Base-by-base conservation (phyloP, 1,284 basidiomycete species). In the Somion occarium region DNA sequence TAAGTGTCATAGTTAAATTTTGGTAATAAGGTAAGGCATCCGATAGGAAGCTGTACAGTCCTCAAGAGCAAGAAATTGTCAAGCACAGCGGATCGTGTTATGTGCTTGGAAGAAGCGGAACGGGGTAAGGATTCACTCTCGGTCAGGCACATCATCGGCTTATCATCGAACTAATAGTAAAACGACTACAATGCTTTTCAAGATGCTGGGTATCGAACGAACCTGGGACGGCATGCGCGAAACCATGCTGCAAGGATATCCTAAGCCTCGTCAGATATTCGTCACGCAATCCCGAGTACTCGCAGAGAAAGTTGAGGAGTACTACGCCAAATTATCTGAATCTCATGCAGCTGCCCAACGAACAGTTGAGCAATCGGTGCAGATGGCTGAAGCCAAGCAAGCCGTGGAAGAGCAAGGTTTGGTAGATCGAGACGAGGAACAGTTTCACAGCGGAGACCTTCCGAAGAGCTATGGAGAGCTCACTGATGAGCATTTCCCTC, bases 181-280 rank as follows among this genome's bases (percentile, higher is more conserved):
- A 75, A 89, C 85, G 0, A 87, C 85, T 0, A 85, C 83, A 0
- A 85, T 88, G 76, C 66, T 87, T 0, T 85, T 82, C 71, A 86
- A 85, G 66, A 88, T 88, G 76, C 68, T 88, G 3, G 75, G 79
- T 3, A 76, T 87, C 5, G 81, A 88, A 57, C 69, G 75, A 9
- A 69, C 73, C 1, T 80, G 74, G 65, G 67, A 56, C 3, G 38
- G 24, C 15, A 34, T 44, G 26, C 43, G 46, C 27, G 45, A 44
- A 26, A 18, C 22, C 13, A 42, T 22, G n/a, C n/a, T 30, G 18
- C 15, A 48, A 75, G 39, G 54, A 69, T 24, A 63, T 63, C 13
- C 59, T 57, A 15, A 65, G 64, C 2, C 25, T 26, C 75, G 83
- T 18, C 87, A 89, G 59, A 66, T 89, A 2, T 89, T 89, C 56